Evolutionary conservation across 106 monocot species (phyloP).

Genomic region (Apostasia ramifera): DNA sequence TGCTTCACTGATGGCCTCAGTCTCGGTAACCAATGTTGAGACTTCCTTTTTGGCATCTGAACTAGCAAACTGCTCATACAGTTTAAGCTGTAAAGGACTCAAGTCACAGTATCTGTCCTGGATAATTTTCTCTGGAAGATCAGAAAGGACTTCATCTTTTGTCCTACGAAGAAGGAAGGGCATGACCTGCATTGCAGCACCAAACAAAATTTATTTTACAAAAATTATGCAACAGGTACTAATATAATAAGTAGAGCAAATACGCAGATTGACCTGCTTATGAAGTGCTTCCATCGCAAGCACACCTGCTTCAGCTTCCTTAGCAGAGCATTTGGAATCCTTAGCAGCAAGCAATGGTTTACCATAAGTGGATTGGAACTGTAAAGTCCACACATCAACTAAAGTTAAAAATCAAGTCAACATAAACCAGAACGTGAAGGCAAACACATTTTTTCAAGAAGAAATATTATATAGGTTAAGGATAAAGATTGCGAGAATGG

Average conservation of each 20-base stretch:
- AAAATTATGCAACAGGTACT: background rate
- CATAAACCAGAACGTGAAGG: too few relatives aligned
- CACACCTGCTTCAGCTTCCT: constrained; percentile 97
- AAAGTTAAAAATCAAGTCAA: too few relatives aligned
- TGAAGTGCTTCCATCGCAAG: constrained; percentile 99
- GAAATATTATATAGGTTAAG: too few relatives aligned
- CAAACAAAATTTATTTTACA: background rate
- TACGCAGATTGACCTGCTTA: constrained; percentile 59
- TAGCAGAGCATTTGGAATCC: constrained; percentile 94
- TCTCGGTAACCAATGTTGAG: constrained; percentile 39
- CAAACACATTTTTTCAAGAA: too few relatives aligned
- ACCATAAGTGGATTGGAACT: constrained; percentile 96
- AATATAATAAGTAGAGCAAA: background rate
- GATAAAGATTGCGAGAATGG: too few relatives aligned
- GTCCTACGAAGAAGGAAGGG: constrained; percentile 94
- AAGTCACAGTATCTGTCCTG: constrained; percentile 97
- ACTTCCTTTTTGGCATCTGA: constrained; percentile 77
- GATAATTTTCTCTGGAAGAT: constrained; percentile 99
- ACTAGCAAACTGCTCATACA: constrained; percentile 84
- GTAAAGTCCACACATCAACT: constrained; percentile 12
- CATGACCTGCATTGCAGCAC: constrained; percentile 62
- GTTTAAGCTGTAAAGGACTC: constrained; percentile 73
- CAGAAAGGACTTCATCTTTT: constrained; percentile 92
- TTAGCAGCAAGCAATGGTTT: constrained; percentile 83
- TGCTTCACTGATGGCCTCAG: constrained; percentile 19